Percentiles rank a stretch among this genome's conserved stretches.
These are phyloP conservation scores for Monosporascus sp. DNA, from an alignment of 2,329 filamentous ascomycete genomes.

Conservation along the genomic window DNA sequence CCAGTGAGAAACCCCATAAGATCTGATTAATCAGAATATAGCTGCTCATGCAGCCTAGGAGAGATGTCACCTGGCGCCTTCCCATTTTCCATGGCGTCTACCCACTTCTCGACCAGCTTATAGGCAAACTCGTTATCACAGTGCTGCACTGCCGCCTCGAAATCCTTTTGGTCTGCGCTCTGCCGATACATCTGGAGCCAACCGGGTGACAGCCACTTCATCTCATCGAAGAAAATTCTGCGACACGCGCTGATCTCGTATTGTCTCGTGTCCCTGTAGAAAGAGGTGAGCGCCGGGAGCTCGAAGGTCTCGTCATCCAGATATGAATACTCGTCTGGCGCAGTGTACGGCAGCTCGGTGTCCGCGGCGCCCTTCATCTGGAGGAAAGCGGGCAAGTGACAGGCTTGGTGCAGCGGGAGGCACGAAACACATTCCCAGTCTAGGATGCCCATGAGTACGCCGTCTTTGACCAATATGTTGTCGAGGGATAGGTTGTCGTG, in stretches of 20 bases:
- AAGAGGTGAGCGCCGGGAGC: constrained; percentile 4
- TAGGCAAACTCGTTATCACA: constrained; percentile 21
- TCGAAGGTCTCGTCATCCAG: background rate
- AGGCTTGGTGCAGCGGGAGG: constrained; percentile 25
- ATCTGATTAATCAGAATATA: background rate
- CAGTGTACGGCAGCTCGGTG: constrained; percentile 6
- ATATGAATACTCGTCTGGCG: constrained; percentile 1
- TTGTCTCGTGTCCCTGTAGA: constrained; percentile 12
- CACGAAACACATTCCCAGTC: constrained; percentile 30
- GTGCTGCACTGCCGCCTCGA: constrained; percentile 25
- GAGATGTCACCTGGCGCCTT: background rate
- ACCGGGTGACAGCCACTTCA: constrained; percentile 13
- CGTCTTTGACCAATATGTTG: constrained; percentile 29
- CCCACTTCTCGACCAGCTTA: constrained; percentile 18
- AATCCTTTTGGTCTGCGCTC: constrained; percentile 17
- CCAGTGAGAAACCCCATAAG: background rate
- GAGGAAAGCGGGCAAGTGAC: constrained; percentile 27
- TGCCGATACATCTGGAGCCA: constrained; percentile 17
- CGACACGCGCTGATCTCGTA: constrained; percentile 23
- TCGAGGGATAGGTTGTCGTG: constrained; percentile 27
- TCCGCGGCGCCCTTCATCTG: constrained; percentile 3
- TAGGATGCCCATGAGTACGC: constrained; percentile 24
- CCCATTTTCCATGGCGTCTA: constrained; percentile 12
- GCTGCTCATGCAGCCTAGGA: constrained; percentile 13
- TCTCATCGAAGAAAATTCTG: constrained; percentile 17